Base-by-base conservation (phyloP, 805 yeast genomes). In the Priceomyces carsonii region DNA sequence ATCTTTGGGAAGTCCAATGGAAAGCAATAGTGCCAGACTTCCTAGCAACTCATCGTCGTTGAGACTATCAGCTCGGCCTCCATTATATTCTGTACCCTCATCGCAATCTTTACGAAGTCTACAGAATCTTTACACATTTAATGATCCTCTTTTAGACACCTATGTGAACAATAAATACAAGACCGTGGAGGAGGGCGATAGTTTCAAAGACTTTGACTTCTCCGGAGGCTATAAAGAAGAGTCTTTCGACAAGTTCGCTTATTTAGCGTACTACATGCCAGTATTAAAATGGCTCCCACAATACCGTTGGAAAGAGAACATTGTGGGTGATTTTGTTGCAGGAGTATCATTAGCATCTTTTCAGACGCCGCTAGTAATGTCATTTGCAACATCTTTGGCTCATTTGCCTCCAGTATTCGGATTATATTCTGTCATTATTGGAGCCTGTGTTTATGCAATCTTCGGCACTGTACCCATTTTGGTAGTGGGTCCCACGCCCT, bases 401-500 rank as follows among this genome's bases (percentile, higher is more conserved):
- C 87, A 82, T 48, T 82, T 87, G 8, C 91, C 93, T 8, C 86
- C 95, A 0, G 58, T 83, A 2, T 78, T 84, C 44, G 96, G 96
- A 0, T 66, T 90, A 6, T 75, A 81, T 44, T 86, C 89, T 0
- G 70, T 88, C 31, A 80, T 86, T 1, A 67, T 85, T 3, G 87
- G 93, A 0, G 95, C 96, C 0, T 61, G 83, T n/a, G 62, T 85
- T 6, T 89, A 89, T 54, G 72, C 87, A 5, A 41, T 88, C 3
- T 69, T 88, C 40, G 96, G 96, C 0, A 77, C 93, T 0, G 95
- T 88, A 1, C 96, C 96, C 0, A 82, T 82, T 40, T 78, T 89
- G 83, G 80, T 88, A 25, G 95, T 89, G 13, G 96, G 96, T 0
- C 96, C 96, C 1, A 95, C 89, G 57, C 90, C 91, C 13, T 90